phyloP scores from a whole-genome alignment of 2,329 filamentous ascomycete genomes.

The Lomentospora prolificans region DNA sequence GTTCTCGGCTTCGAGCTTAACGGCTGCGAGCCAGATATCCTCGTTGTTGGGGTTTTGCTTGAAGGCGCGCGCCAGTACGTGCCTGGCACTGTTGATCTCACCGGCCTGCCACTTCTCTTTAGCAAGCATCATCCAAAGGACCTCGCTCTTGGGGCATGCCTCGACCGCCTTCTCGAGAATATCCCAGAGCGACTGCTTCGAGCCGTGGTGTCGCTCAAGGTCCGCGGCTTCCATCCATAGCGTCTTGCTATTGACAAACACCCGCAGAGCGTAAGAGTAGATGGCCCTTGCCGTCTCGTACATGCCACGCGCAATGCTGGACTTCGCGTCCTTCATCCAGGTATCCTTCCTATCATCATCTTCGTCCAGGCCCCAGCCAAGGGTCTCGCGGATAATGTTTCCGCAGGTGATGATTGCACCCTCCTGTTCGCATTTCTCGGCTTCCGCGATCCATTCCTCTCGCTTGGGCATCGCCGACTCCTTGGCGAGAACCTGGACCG shows the following conservation, averaged over 20 bases:
- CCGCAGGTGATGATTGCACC: conserved; percentile 78
- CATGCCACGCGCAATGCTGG: conserved; percentile 67
- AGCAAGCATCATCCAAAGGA: conserved; percentile 91
- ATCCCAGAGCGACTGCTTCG: conserved; percentile 70
- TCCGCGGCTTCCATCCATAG: conserved; percentile 89
- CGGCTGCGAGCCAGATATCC: conserved; percentile 93
- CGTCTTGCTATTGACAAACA: conserved; percentile 80
- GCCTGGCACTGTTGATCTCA: conserved; percentile 75
- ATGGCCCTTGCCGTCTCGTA: conserved; percentile 91
- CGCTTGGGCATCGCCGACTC: conserved; percentile 95
- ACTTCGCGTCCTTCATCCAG: conserved; percentile 88
- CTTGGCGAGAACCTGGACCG: conserved; percentile 75
- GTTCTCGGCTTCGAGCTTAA: conserved; percentile 91
- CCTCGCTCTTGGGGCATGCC: conserved; percentile 82
- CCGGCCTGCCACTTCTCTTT: conserved; percentile 90
- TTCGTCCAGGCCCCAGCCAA: conserved; percentile 88
- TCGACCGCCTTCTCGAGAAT: conserved; percentile 89
- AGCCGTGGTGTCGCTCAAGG: conserved; percentile 81
- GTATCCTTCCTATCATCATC: conserved; percentile 93
- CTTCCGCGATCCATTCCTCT: conserved; percentile 93
- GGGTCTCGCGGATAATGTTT: conserved; percentile 82
- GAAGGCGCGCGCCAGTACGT: conserved; percentile 82
- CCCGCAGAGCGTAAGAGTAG: conserved; percentile 78
- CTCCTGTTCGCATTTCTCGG: conserved; percentile 89
- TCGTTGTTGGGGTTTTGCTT: conserved; percentile 94